phyloP scores from a whole-genome alignment of 2,329 filamentous ascomycete genomes.

The Emericellopsis atlantica region DNA sequence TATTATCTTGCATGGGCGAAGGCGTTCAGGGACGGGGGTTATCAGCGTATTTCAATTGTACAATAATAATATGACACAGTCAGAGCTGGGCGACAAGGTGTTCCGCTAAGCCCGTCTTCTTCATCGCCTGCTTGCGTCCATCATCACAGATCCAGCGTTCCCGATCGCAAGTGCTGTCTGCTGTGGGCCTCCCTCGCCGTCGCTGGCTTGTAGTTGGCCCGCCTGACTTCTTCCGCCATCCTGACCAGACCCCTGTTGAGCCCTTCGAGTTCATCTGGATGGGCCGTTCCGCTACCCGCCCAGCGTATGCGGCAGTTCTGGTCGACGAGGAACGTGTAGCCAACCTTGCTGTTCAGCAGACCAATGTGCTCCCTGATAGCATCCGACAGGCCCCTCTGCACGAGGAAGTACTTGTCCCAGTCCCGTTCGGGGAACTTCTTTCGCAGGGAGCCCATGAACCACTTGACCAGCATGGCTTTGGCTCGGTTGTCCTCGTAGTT shows the following conservation, averaged over 20 bases:
- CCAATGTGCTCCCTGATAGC: constrained; percentile 52
- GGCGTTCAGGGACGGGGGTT: constrained; percentile 22
- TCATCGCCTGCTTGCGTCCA: neutral
- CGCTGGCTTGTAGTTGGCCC: constrained; percentile 18
- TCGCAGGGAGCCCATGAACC: constrained; percentile 43
- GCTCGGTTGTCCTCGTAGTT: constrained; percentile 77
- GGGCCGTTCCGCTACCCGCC: constrained; percentile 69
- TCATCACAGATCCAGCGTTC: neutral
- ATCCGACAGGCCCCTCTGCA: constrained; percentile 44
- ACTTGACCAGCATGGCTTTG: constrained; percentile 43
- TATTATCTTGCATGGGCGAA: constrained; percentile 6
- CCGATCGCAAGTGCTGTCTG: constrained; percentile 1
- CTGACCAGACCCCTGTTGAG: constrained; percentile 52
- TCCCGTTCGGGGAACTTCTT: constrained; percentile 34
- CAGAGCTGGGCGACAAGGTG: neutral
- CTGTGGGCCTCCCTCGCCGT: constrained; percentile 18
- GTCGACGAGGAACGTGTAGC: constrained; percentile 88
- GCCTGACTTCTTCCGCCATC: constrained; percentile 45
- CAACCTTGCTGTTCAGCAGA: constrained; percentile 79
- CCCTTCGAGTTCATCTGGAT: constrained; percentile 52
- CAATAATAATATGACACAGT: constrained; percentile 7
- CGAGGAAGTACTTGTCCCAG: constrained; percentile 50
- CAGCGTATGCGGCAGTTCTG: constrained; percentile 80
- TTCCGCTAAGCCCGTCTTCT: neutral
- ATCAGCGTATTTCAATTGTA: constrained; percentile 22